Base-by-base conservation (phyloP, 768 basidiomycete species). In the Cubamyces sp. region DNA sequence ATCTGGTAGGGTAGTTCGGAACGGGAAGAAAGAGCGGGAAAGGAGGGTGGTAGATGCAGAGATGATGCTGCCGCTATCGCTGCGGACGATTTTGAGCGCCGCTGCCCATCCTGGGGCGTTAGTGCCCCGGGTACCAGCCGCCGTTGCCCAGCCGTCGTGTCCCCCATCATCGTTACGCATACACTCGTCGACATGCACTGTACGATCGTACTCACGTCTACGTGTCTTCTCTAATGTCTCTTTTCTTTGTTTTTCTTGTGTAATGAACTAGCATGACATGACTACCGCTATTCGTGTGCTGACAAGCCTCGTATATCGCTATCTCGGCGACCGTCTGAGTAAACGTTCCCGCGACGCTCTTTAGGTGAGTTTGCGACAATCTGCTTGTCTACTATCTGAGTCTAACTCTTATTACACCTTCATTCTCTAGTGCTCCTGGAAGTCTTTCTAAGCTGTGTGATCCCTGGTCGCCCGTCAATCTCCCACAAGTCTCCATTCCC, bases 121-220 rank as follows among this genome's bases (percentile, higher is more conserved):
- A 5, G 5, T 39, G 34, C 34, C 9, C 9, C 34, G 34, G 34
- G 34, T 11, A 11, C 6, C 45, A 18, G 46, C 56, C 56, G 56
- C 56, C 46, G 37, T 48, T 43, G 56, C 56, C 57, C 55, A 57
- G 54, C 54, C 57, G 34, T 50, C 48, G 37, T 34, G 41, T 51
- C 28, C 45, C 46, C 54, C 52, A 48, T 25, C 21, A 14, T 18
- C 40, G 26, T 41, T 23, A 46, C 45, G 21, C 45, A 19, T 46
- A 46, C 45, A 12, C 45, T 46, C 45, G 45, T 46, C 45, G 18
- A 34, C 45, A 46, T 46, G 45, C 45, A 46, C 9, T 65, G 64
- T 65, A 65, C 18, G 56, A 65, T 59, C 50, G 47, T 57, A 64
- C 57, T 64, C 63, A 60, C 54, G 58, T 56, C 56, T 59, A 58